These are phyloP conservation scores for Potentilla sterilis DNA, from an alignment of 306 rosid species.

Conservation along the genomic window DNA sequence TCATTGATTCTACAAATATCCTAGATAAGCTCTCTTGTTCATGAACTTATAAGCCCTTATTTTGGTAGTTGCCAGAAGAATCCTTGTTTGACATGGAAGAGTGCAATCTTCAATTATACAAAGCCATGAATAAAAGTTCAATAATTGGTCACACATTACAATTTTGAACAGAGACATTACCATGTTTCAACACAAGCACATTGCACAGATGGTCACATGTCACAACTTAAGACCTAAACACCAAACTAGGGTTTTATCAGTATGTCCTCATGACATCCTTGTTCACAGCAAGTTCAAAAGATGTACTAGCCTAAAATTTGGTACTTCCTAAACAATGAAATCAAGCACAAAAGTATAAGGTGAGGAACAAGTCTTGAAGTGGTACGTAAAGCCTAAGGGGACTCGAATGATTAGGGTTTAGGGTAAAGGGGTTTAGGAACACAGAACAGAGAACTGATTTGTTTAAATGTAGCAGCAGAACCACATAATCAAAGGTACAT, in stretches of 20 bases:
- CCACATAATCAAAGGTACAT: conserved; percentile 21
- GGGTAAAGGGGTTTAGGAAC: too few relatives aligned
- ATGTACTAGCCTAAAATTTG: background rate
- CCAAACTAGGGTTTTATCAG: background rate
- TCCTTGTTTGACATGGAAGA: background rate
- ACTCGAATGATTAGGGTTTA: too few relatives aligned
- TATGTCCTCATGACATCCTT: background rate
- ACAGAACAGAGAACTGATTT: background rate
- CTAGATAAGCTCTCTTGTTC: conserved; percentile 11
- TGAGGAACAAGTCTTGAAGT: background rate
- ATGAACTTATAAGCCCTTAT: background rate
- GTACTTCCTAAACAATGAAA: background rate
- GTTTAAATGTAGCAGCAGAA: background rate
- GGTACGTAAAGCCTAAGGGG: background rate
- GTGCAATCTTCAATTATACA: background rate
- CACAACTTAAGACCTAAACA: background rate
- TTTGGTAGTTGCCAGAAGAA: background rate
- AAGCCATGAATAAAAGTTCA: background rate
- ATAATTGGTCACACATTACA: background rate
- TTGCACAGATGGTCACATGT: background rate
- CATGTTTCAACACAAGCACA: conserved; percentile 7
- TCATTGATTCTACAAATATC: conserved; percentile 14
- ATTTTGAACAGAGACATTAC: background rate
- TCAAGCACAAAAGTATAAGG: background rate
- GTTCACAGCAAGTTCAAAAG: background rate